phyloP scores from a whole-genome alignment of 352 stramenopile species.

The Globisporangium splendens region DNA sequence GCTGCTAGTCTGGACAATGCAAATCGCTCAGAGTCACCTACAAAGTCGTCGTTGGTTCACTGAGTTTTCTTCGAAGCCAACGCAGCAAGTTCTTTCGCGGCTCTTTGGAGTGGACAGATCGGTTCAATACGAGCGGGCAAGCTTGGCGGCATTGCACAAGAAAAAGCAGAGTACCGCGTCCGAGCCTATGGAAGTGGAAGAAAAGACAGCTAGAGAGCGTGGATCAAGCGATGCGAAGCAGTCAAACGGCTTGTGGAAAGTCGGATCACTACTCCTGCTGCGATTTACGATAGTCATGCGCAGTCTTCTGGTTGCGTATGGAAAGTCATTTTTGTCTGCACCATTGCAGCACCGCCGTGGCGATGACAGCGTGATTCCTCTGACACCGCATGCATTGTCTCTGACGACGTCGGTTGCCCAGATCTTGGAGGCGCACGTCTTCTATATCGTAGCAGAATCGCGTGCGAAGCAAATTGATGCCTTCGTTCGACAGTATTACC shows the following conservation, averaged over 20 bases:
- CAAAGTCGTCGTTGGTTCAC: constrained; percentile 78
- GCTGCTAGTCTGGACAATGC: constrained; percentile 73
- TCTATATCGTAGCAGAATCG: constrained; percentile 40
- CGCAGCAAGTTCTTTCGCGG: constrained; percentile 50
- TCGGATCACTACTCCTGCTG: constrained; percentile 72
- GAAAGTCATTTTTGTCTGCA: constrained; percentile 61
- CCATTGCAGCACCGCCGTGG: constrained; percentile 62
- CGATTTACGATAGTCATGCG: constrained; percentile 75
- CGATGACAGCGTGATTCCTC: constrained; percentile 48
- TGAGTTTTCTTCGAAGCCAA: constrained; percentile 58
- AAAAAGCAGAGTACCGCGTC: constrained; percentile 19
- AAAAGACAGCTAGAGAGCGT: constrained; percentile 1
- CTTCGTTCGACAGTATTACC: constrained; percentile 74
- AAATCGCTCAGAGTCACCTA: constrained; percentile 63
- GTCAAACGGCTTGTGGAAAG: constrained; percentile 62
- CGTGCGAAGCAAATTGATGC: constrained; percentile 42
- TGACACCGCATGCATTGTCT: constrained; percentile 56
- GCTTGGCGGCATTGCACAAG: constrained; percentile 48
- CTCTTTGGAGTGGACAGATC: constrained; percentile 70
- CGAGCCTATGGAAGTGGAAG: constrained; percentile 8
- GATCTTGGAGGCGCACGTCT: constrained; percentile 45
- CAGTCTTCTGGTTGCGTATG: constrained; percentile 56
- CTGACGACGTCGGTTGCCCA: constrained; percentile 42
- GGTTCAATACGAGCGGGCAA: constrained; percentile 73
- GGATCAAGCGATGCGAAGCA: constrained; percentile 1